phyloP scores from a whole-genome alignment of 352 stramenopile species.

The Globisporangium paddicum region DNA sequence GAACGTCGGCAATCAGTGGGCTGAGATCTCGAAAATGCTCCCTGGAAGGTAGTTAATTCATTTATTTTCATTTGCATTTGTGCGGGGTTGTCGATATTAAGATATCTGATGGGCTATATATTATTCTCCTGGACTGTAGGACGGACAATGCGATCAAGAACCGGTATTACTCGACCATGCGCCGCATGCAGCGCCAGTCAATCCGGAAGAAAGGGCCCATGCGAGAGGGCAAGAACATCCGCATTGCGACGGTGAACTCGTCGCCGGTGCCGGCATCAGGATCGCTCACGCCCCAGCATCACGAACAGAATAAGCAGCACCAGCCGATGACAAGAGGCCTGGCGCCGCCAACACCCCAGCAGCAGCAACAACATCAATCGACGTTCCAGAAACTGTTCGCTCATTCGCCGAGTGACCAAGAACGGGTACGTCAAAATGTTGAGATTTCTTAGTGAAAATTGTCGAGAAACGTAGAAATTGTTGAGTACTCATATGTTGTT shows the following conservation, averaged over 20 bases:
- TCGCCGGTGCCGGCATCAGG: conserved; percentile 25
- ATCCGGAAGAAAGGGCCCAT: conserved; percentile 83
- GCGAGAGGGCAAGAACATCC: conserved; percentile 77
- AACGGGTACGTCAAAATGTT: conserved; percentile 32
- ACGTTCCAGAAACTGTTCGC: conserved; percentile 62
- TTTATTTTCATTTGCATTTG: background rate
- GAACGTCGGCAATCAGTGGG: conserved; percentile 91
- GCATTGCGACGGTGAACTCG: conserved; percentile 54
- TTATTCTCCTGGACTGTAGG: conserved; percentile 11
- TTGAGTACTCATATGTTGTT: background rate
- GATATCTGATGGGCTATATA: background rate
- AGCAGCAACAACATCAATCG: conserved; percentile 29
- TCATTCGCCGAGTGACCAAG: conserved; percentile 19
- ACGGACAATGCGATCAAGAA: conserved; percentile 93
- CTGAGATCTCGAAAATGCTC: conserved; percentile 90
- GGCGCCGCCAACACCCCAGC: conserved; percentile 19
- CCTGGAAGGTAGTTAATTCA: conserved; percentile 76
- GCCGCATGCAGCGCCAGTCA: conserved; percentile 83
- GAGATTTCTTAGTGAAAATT: background rate
- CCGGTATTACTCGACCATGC: conserved; percentile 90
- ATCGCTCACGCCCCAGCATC: conserved; percentile 5
- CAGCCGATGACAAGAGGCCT: background rate
- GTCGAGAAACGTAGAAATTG: background rate
- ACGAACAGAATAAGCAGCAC: conserved; percentile 12
- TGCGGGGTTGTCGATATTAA: background rate